A percentile compares a stretch with the other conserved stretches of the same genome.
These are phyloP conservation scores for Aspergillus bridgeri DNA, from an alignment of 495 filamentous ascomycete genomes.

Conservation along the genomic window DNA sequence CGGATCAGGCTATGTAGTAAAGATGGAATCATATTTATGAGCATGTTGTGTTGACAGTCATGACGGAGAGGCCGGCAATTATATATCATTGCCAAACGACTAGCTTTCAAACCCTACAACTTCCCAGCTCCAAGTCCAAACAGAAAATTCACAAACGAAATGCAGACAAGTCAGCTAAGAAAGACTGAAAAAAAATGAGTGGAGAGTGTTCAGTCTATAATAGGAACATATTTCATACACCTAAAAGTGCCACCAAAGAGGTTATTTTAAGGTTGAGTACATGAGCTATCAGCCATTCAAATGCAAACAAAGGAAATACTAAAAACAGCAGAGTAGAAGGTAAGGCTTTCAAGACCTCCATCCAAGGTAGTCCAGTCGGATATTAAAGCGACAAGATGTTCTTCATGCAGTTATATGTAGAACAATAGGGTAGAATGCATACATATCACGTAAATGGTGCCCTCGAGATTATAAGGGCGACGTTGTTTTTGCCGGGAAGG, in stretches of 20 bases:
- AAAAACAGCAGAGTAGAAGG: background rate
- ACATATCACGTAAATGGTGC: background rate
- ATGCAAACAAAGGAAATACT: background rate
- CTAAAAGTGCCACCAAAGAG: background rate
- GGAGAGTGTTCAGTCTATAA: background rate
- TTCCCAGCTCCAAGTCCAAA: too few species aligned
- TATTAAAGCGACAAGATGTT: background rate
- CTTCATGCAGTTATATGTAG: background rate
- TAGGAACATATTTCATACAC: background rate
- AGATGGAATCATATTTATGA: too few species aligned
- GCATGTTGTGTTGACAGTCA: too few species aligned
- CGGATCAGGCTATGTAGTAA: too few species aligned
- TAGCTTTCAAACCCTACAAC: too few species aligned
- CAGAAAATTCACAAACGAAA: background rate
- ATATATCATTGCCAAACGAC: too few species aligned
- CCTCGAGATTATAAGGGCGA: background rate
- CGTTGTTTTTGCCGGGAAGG: background rate
- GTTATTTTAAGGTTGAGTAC: background rate
- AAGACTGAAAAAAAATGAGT: background rate
- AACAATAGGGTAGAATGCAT: background rate
- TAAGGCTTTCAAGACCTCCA: background rate
- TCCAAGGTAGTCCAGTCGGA: background rate
- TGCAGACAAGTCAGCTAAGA: too few species aligned
- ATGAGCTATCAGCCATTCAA: background rate
- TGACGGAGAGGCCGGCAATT: too few species aligned